Evolutionary conservation across 306 rosid genomes (phyloP).

Genomic region (Canavalia gladiata): DNA sequence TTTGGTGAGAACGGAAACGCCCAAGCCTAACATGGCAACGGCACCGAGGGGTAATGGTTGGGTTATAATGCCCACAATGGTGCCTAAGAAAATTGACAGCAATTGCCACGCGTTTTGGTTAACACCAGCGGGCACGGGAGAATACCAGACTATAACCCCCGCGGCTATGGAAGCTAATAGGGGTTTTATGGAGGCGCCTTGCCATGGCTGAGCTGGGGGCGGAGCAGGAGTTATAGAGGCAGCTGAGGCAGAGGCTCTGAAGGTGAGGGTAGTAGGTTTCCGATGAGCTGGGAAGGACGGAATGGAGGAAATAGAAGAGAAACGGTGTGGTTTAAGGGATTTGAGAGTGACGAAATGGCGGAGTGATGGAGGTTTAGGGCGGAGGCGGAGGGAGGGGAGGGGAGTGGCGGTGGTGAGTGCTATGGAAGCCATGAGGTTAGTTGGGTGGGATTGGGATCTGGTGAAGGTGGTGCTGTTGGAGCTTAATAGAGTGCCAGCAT

Average conservation of each 20-base stretch:
- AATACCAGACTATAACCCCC: slow-evolving; percentile 81
- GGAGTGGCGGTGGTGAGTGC: slow-evolving; percentile 59
- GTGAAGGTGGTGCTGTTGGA: slow-evolving; percentile 4
- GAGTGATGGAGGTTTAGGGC: slow-evolving; percentile 26
- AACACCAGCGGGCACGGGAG: slow-evolving; percentile 88
- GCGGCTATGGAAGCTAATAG: slow-evolving; percentile 79
- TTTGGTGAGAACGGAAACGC: slow-evolving; percentile 88
- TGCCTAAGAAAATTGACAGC: slow-evolving; percentile 86
- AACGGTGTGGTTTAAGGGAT: not conserved
- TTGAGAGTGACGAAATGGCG: slow-evolving; percentile 11
- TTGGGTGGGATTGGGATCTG: slow-evolving; percentile 41
- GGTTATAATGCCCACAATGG: slow-evolving; percentile 91
- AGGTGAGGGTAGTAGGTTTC: slow-evolving; percentile 29
- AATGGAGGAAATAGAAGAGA: slow-evolving; percentile 19
- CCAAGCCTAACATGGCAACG: slow-evolving; percentile 86
- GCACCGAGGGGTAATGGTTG: slow-evolving; percentile 97
- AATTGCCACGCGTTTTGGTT: slow-evolving; percentile 87
- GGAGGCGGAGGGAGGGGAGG: slow-evolving; percentile 70
- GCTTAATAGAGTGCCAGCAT: slow-evolving; percentile 34
- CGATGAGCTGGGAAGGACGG: slow-evolving; percentile 23
- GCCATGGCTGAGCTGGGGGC: slow-evolving; percentile 77
- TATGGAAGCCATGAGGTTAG: slow-evolving; percentile 69
- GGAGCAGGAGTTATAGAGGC: slow-evolving; percentile 52
- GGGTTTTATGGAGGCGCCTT: slow-evolving; percentile 88
- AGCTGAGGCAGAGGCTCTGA: slow-evolving; percentile 54